A percentile compares a stretch with the other conserved stretches of the same genome.
Evolutionary conservation across 1,139 yeast genomes (phyloP).

Genomic region (Geotrichum citri-aurantii): DNA sequence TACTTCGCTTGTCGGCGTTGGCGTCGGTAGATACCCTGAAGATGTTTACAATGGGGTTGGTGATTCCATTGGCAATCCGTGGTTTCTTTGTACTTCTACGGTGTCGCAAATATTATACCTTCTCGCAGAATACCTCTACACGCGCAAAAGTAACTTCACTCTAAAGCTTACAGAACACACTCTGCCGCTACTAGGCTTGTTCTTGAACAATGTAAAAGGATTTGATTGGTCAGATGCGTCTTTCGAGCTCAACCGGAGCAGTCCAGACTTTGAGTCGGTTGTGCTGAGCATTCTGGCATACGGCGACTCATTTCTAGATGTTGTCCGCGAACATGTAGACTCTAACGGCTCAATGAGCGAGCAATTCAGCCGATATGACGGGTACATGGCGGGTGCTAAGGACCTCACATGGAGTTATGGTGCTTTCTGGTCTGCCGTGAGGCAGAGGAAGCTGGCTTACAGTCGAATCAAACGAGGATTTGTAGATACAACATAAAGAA

Average conservation of each 20-base stretch:
- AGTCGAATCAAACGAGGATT: neutral
- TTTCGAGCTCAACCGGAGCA: constrained; percentile 14
- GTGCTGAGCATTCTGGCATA: constrained; percentile 33
- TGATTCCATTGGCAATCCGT: constrained; percentile 79
- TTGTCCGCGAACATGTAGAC: constrained; percentile 67
- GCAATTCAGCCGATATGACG: constrained; percentile 75
- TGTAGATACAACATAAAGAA: neutral
- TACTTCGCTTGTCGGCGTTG: constrained; percentile 47
- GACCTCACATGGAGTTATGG: constrained; percentile 91
- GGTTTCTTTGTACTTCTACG: constrained; percentile 85
- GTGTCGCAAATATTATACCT: constrained; percentile 56
- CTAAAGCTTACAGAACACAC: constrained; percentile 31
- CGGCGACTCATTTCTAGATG: constrained; percentile 72
- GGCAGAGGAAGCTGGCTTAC: constrained; percentile 31
- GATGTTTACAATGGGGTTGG: constrained; percentile 82
- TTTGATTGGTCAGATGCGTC: constrained; percentile 14
- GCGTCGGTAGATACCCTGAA: constrained; percentile 89
- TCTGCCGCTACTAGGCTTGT: constrained; percentile 27
- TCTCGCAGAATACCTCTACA: constrained; percentile 35
- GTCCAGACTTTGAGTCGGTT: constrained; percentile 21
- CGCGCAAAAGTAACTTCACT: constrained; percentile 32
- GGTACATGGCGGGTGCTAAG: constrained; percentile 82
- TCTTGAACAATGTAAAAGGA: constrained; percentile 21
- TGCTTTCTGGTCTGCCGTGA: constrained; percentile 63
- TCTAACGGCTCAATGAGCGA: constrained; percentile 78